Evolutionary conservation across 345 rosid genomes (phyloP), one percentile per base, ranked within the genome.

Genomic region (Alliaria petiolata): DNA sequence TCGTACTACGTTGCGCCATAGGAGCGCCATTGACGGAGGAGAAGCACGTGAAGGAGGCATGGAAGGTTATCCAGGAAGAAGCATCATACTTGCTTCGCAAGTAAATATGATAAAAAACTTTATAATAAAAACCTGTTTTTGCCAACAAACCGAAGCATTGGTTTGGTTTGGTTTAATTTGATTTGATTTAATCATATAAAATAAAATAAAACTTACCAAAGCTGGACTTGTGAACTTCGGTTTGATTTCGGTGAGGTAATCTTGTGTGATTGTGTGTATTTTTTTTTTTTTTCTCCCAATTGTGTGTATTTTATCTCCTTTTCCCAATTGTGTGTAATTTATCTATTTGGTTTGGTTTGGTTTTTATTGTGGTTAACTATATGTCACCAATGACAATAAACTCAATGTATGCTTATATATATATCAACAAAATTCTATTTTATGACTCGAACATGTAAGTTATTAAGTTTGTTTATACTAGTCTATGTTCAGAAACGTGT

Each of bases 21-120:
- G 98, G 96, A 34, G 98, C 96, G 9, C 95, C 97, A 54, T 62
- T 90, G 82, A 93, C 96, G 3, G 96, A 91, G 73, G 92, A 83
- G 76, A 86, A 90, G 65, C 98, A 90, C 55, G 84, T 93, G 53
- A 80, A 65, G 59, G 93, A 82, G 47, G 89, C 98, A 33, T 93
- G 97, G 93, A 81, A 86, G 71, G 74, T 83, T 62, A 63, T 90
- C 64, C 90, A 88, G 78, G 85, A 79, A 10, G 69, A 85, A 72
- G 90, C 92, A 55, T 77, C 91, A 46, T 35, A 81, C 76, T 79
- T 88, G 77, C 79, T 83, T 4, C 69, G 39, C 72, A 51, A 72
- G n/a, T 74, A 64, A 33, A 31, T 30, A 30, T 15, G 59, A 42
- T 30, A n/a, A 11, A 8, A 22, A 16, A 17, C 30, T 9, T 26